Evolutionary conservation across 345 rosid genomes (phyloP), one percentile per base, ranked within the genome.

Genomic region (Brassica incana): DNA sequence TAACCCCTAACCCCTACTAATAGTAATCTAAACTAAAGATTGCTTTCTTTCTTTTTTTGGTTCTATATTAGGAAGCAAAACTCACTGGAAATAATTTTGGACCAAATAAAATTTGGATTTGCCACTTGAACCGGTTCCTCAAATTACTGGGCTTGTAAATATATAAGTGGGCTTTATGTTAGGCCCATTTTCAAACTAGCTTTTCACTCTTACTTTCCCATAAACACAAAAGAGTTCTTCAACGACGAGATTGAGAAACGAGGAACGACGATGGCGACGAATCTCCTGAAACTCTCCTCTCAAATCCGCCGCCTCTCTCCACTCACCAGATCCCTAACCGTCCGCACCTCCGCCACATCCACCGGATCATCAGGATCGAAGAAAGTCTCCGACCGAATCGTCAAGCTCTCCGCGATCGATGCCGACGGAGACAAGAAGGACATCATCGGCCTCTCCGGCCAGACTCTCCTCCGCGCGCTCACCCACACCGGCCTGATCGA

Each of bases 311-410:
- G 89, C 15, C 74, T 85, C 74, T 83, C 88, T 38, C 87, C 86
- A 16, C 75, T 78, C 1, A 45, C 88, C 79, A 82, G 77, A 75
- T 83, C 84, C 81, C 20, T 85, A 29, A 48, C 78, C 62, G 2
- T 77, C 38, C 89, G 90, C 14, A 75, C 86, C 62, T 80, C 87
- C 74, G 83, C 88, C 76, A 75, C 90, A 45, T 74, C 83, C 29
- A 8, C 73, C 61, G 27, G 84, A 0, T 88, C 78, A 0, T 1
- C 81, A 36, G 74, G 87, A 80, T 81, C 97, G 54, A 91, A 89
- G 75, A 95, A 89, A 81, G 99, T 95, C 67, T 3, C 97, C 54
- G 99, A 95, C 58, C 87, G 95, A 77, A 85, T 95, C 88, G 99
- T 95, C 29, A 92, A 91, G 82, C 89, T 95, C 62, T 91, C 83